Conservation (phyloP, 2,329 filamentous ascomycete genomes). For the Coleophoma cylindrospora region DNA sequence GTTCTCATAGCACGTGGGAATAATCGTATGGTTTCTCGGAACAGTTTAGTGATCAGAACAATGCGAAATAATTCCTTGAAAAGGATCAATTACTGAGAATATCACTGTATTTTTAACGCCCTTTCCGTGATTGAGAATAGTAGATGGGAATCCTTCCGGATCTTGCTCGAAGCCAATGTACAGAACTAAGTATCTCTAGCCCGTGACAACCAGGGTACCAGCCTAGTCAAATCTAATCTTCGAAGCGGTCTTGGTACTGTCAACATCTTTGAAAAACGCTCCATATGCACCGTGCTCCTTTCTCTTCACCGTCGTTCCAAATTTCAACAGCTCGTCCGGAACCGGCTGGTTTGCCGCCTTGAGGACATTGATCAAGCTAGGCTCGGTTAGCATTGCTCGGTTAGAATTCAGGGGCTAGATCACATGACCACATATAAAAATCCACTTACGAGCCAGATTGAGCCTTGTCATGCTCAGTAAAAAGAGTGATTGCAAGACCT, state of each 20-base stretch:
- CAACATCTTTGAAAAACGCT: conserved; percentile 89
- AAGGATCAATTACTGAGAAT: neutral
- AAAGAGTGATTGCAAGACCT: conserved; percentile 85
- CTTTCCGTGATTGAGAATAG: too few relatives aligned
- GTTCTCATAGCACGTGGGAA: too few relatives aligned
- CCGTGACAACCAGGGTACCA: neutral
- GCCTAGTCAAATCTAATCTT: conserved; percentile 83
- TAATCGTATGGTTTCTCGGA: too few relatives aligned
- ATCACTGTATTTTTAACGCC: neutral
- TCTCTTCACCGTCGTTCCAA: conserved; percentile 97
- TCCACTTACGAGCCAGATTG: conserved; percentile 77
- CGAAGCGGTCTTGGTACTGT: conserved; percentile 75
- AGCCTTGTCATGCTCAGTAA: conserved; percentile 91
- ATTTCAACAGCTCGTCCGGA: conserved; percentile 87
- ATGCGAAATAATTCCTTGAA: too few relatives aligned
- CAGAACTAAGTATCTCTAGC: too few relatives aligned
- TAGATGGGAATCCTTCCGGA: neutral
- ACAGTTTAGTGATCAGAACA: too few relatives aligned
- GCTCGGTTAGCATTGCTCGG: neutral
- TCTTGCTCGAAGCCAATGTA: too few relatives aligned
- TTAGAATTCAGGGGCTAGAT: conserved; percentile 8
- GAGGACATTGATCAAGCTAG: conserved; percentile 85
- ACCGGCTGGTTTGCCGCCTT: conserved; percentile 89
- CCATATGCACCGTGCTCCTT: conserved; percentile 95
- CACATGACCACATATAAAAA: neutral